These are phyloP conservation scores for Porcisia deanei DNA, from an alignment of 208 protist genomes.

Conservation along the genomic window DNA sequence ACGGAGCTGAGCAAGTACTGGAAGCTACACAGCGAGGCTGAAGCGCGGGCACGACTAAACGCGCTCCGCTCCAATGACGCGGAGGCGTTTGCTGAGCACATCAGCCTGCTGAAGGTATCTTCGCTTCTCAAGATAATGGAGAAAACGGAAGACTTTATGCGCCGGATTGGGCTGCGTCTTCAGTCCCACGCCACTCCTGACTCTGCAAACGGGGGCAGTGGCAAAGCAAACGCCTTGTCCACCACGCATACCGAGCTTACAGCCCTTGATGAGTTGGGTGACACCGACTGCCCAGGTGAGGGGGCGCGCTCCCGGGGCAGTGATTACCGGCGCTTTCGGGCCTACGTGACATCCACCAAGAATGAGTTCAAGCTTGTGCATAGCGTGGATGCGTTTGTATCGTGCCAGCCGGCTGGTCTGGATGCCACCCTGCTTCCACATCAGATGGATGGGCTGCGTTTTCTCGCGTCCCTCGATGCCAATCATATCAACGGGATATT, in stretches of 20 bases:
- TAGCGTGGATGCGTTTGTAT: slow-evolving; percentile 43
- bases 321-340: slow-evolving; percentile 50
- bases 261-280: neutral
- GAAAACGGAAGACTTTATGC: slow-evolving; percentile 59
- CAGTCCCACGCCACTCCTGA: slow-evolving; percentile 13
- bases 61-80: slow-evolving; percentile 50
- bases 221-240: neutral
- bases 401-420: slow-evolving; percentile 36
- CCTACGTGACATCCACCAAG: slow-evolving; percentile 50
- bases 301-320: neutral
- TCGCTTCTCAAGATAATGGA: slow-evolving; percentile 69
- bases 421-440: slow-evolving; percentile 92
- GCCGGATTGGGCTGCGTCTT: slow-evolving; percentile 44
- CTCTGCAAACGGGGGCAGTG: neutral
- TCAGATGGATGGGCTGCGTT: slow-evolving; percentile 97
- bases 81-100: slow-evolving; percentile 47
- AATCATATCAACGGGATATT: slow-evolving; percentile 95
- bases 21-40: slow-evolving; percentile 45
- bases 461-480: slow-evolving; percentile 72
- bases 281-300: neutral
- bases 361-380: slow-evolving; percentile 61
- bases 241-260: neutral
- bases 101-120: slow-evolving; percentile 54
- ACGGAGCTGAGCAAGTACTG: slow-evolving; percentile 44
- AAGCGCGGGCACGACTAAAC: slow-evolving; percentile 35